phyloP scores from a whole-genome alignment of 106 monocot species.

The Alisma plantagoaquatica region DNA sequence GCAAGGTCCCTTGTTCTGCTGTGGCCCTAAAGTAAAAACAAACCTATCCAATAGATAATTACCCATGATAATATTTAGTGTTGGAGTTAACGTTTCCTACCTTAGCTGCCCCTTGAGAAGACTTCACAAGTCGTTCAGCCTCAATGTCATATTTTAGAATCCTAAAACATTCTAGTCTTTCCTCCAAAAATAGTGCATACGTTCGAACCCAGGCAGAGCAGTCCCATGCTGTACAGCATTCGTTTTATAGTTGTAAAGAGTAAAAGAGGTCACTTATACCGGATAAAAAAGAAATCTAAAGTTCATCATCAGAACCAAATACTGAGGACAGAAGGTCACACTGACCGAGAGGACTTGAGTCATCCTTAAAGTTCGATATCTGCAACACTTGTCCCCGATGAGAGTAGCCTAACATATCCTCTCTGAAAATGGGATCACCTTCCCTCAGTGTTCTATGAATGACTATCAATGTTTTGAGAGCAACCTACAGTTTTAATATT shows the following conservation, averaged over 20 bases:
- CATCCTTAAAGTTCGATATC: conserved; percentile 90
- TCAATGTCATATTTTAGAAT: conserved; percentile 87
- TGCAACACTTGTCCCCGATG: conserved; percentile 49
- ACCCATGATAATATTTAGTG: not conserved
- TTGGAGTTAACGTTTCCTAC: conserved; percentile 7
- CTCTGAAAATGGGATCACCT: conserved; percentile 80
- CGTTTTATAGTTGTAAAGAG: not conserved
- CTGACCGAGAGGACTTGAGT: conserved; percentile 79
- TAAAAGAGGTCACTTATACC: too few species aligned
- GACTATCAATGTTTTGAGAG: conserved; percentile 77
- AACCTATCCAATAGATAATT: not conserved
- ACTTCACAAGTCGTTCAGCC: conserved; percentile 51
- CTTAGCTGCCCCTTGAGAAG: conserved; percentile 45
- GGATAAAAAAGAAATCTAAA: too few species aligned
- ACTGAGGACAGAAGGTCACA: too few species aligned
- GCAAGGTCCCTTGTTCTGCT: conserved; percentile 74
- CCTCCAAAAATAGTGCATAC: conserved; percentile 81
- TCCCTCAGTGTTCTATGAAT: conserved; percentile 84
- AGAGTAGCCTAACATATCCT: conserved; percentile 61
- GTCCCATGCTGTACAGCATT: conserved; percentile 72
- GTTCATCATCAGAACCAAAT: too few species aligned
- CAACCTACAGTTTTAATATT: conserved; percentile 53
- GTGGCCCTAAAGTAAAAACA: conserved; percentile 37
- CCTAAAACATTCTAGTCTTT: conserved; percentile 81
- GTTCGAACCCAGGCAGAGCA: conserved; percentile 87